Evolutionary conservation across 2,329 filamentous ascomycete species (phyloP).

Genomic region (Laburnicola sp.): DNA sequence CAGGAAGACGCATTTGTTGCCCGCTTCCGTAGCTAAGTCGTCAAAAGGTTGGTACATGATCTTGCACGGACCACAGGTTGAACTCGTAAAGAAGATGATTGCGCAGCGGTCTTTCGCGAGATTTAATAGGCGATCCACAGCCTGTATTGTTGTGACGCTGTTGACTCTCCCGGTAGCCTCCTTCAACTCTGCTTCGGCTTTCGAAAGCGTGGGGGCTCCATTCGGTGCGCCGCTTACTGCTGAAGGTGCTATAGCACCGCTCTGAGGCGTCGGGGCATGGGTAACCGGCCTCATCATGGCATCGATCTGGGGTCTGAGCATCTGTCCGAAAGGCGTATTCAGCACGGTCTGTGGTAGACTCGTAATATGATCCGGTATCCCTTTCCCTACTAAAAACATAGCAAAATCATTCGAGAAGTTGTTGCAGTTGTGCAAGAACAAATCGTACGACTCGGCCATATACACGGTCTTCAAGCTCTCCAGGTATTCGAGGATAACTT

Average conservation of each 20-base stretch:
- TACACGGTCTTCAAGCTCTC: slow-evolving; percentile 82
- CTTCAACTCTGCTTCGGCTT: slow-evolving; percentile 19
- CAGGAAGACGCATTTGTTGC: slow-evolving; percentile 69
- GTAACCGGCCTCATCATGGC: slow-evolving; percentile 64
- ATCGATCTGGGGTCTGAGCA: slow-evolving; percentile 78
- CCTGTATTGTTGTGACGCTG: slow-evolving; percentile 60
- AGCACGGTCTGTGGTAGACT: slow-evolving; percentile 84
- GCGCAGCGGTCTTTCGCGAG: slow-evolving; percentile 69
- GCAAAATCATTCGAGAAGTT: slow-evolving; percentile 94
- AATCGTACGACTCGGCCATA: slow-evolving; percentile 79
- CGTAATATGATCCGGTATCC: slow-evolving; percentile 84
- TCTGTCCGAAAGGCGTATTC: slow-evolving; percentile 82
- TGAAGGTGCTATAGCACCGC: slow-evolving; percentile 17
- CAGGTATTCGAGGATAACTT: slow-evolving; percentile 84
- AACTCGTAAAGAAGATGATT: slow-evolving; percentile 89
- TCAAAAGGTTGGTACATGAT: slow-evolving; percentile 80
- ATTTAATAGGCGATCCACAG: slow-evolving; percentile 64
- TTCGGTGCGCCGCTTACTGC: slow-evolving; percentile 8
- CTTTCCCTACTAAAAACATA: slow-evolving; percentile 84
- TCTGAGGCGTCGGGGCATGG: slow-evolving; percentile 57
- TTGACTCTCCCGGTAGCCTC: slow-evolving; percentile 57
- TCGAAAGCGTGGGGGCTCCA: slow-evolving; percentile 10
- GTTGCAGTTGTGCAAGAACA: slow-evolving; percentile 93
- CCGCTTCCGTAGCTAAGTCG: slow-evolving; percentile 73
- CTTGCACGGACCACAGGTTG: slow-evolving; percentile 84